These are phyloP conservation scores for Anthracocystis panici-leucophaei DNA, from an alignment of 1,284 basidiomycete species.

Conservation along the genomic window DNA sequence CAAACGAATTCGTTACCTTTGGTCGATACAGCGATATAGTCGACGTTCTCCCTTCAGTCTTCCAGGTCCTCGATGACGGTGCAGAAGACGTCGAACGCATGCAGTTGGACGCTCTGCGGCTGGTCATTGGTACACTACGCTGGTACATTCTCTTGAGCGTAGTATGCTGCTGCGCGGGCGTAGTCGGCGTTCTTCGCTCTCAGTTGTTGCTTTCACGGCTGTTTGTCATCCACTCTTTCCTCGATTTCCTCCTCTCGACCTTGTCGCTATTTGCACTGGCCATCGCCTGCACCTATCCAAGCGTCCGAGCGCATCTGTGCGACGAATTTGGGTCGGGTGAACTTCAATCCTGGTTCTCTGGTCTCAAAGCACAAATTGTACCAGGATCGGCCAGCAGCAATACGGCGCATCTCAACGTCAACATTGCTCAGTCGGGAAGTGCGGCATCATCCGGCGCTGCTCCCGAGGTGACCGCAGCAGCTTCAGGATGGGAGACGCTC, in stretches of 20 bases:
- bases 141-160: constrained; percentile 49
- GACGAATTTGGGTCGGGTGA: constrained; percentile 52
- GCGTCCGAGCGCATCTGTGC: constrained; percentile 50
- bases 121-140: constrained; percentile 36
- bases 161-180: constrained; percentile 44
- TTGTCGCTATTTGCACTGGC: constrained; percentile 52
- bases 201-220: constrained; percentile 47
- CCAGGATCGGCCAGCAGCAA: neutral
- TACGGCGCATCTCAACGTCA: neutral
- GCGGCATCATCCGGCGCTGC: neutral
- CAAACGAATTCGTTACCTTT: neutral
- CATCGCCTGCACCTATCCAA: constrained; percentile 54
- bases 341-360: constrained; percentile 33
- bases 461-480: constrained; percentile 21
- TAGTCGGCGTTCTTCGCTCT: constrained; percentile 47
- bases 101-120: constrained; percentile 51
- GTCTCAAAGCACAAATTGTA: neutral
- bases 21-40: constrained; percentile 12
- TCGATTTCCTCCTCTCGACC: constrained; percentile 57
- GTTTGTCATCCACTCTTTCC: constrained; percentile 58
- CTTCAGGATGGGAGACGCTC: constrained; percentile 49
- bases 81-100: constrained; percentile 51
- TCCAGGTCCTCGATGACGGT: constrained; percentile 27
- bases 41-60: constrained; percentile 3
- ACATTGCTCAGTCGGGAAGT: neutral